These are phyloP conservation scores for Xylaria sp. DNA, from an alignment of 2,329 filamentous ascomycete species.

Conservation along the genomic window DNA sequence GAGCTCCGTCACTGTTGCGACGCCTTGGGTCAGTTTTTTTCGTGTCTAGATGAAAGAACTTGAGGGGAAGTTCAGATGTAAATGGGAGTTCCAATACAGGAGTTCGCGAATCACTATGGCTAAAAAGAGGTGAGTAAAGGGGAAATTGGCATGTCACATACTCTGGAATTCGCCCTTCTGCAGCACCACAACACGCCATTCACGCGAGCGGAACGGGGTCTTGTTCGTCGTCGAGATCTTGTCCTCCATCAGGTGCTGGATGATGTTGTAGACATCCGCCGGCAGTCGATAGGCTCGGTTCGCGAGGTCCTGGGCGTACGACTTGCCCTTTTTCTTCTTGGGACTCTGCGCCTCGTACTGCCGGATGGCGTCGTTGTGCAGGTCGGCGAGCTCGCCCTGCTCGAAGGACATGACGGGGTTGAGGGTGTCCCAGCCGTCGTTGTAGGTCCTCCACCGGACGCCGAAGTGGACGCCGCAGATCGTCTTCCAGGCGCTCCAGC, in stretches of 20 bases:
- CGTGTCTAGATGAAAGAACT: too few relatives aligned
- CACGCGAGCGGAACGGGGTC: constrained; percentile 26
- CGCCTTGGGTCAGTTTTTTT: neutral
- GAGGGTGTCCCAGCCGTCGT: constrained; percentile 16
- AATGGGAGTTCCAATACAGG: too few relatives aligned
- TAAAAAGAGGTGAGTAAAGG: too few relatives aligned
- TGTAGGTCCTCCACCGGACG: constrained; percentile 9
- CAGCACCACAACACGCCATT: constrained; percentile 30
- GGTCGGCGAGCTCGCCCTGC: constrained; percentile 28
- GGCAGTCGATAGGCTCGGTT: constrained; percentile 25
- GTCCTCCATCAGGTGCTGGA: constrained; percentile 24
- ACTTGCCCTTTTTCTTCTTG: constrained; percentile 17
- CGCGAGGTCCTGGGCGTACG: constrained; percentile 30
- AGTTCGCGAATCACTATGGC: too few relatives aligned
- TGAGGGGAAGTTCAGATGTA: too few relatives aligned
- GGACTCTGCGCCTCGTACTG: constrained; percentile 14
- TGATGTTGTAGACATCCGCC: constrained; percentile 15
- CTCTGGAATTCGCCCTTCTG: constrained; percentile 24
- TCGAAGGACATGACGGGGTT: constrained; percentile 18
- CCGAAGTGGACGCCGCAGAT: constrained; percentile 26
- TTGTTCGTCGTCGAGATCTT: constrained; percentile 25
- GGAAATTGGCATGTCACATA: too few relatives aligned
- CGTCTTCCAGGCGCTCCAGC: constrained; percentile 11
- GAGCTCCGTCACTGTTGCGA: constrained; percentile 20
- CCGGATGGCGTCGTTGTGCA: constrained; percentile 21